Base-by-base conservation (phyloP, 2,329 filamentous ascomycete species). In the Fusarium gaditjirri region DNA sequence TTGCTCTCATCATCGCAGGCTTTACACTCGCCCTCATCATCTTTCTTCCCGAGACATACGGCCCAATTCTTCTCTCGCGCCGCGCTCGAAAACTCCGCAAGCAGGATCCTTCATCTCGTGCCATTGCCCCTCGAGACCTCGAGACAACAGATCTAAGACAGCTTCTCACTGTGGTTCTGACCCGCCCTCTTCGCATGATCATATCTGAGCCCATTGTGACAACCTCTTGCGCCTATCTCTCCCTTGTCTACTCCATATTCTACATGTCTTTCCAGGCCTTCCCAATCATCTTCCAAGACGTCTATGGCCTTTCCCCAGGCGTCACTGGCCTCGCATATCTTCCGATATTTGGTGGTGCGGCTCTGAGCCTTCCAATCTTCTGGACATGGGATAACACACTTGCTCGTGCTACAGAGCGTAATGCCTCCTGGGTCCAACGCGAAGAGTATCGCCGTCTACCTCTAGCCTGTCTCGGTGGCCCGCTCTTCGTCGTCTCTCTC, bases 261-360 rank as follows among this genome's bases (percentile, higher is more conserved):
- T 88, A 89, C 84, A 93, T 95, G 81, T 94, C 90, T 77, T 94
- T 95, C 75, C 90, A 94, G 78, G 91, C 92, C 5, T 95, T 91
- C 78, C 90, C 90, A 3, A 85, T 91, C 66, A 92, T 94, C 70
- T 95, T 93, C 79, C 83, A 87, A 70, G 78, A 81, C 29, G 78
- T 90, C 8, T 94, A 94, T 79, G 82, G 83, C 35, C 88, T 94
- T 67, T 88, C 86, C 6, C 84, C 90, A 0, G 91, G 92, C 25
- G 84, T 89, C 33, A 88, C 89, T 36, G 92, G 92, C 2, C 84
- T 94, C 4, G 85, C 89, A 8, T 94, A 93, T 80, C 83, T 94
- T 11, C 88, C 91, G 35, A 90, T 95, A 61, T 90, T 89, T 50
- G 82, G 88, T 11, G 93, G 93, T 29, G 87, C 89, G 35, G 70